Evolutionary conservation across 192 early-diverging fungal genomes (phyloP), one percentile per base, ranked within the genome.

Genomic region (Irineochytrium annulatum): DNA sequence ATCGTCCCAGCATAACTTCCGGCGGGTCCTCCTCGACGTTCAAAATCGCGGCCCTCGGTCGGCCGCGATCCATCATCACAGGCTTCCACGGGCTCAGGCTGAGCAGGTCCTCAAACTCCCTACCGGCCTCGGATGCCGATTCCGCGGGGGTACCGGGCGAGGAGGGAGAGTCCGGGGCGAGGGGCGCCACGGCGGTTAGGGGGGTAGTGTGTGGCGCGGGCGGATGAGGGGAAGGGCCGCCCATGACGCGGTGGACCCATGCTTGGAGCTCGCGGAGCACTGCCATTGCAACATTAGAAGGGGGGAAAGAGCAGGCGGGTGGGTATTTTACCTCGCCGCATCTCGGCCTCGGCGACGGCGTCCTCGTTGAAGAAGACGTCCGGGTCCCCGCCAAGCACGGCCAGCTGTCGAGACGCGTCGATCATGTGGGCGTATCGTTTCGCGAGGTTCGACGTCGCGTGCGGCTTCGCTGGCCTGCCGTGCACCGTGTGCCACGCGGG

Each of bases 261-360:
- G 13, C 26, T 49, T 49, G 46, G 26, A 49, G 46, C 13, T 49
- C 22, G 6, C 46, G 46, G 26, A 49, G 46, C 6, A 49, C 46
- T 49, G 11, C 11, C 6, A 20, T 17, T 8, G 17, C 5, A 8
- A 24, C 6, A 24, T 49, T 49, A 49, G 11, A 49, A 17, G 26
- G 8, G 17, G n/a, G 13, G 8, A 22, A 8, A 49, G 46, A 24
- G 11, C 11, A 49, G 6, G 13, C 26, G 13, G 46, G 46, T 49
- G 37, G n/a, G n/a, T n/a, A n/a, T n/a, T n/a, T 49, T 49, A 49
- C 46, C 46, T 49, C 46, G 8, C 22, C 46, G 8, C 46, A 49
- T 49, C 24, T 49, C 46, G 26, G 46, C 46, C 26, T 49, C 46
- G 13, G 46, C 46, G 24, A 49, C 26, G 6, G 46, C 46, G 26